phyloP scores from a whole-genome alignment of 2,329 filamentous ascomycete species.

The Acarospora socialis region DNA sequence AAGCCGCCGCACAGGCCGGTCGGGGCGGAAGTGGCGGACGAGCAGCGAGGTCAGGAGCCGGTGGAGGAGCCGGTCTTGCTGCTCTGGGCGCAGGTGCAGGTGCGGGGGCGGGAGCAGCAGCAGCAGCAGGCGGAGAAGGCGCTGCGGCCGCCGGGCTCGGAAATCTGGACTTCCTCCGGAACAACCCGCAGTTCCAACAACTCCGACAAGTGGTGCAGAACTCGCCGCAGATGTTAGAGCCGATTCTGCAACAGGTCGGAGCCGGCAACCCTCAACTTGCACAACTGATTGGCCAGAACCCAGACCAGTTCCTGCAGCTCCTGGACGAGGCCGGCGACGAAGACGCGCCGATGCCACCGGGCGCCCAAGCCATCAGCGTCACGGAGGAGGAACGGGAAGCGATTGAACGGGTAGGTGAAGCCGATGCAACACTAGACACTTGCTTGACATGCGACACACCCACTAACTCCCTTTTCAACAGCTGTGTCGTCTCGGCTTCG shows the following conservation, averaged over 20 bases:
- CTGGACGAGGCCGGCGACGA: slow-evolving; percentile 71
- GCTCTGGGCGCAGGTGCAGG: slow-evolving; percentile 29
- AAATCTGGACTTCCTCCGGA: slow-evolving; percentile 83
- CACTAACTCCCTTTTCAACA: slow-evolving; percentile 29
- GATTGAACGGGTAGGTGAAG: slow-evolving; percentile 67
- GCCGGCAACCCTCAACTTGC: slow-evolving; percentile 91
- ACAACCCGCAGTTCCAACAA: slow-evolving; percentile 96
- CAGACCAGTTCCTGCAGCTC: slow-evolving; percentile 82
- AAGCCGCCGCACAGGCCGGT: slow-evolving; percentile 70
- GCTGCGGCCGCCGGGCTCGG: slow-evolving; percentile 46
- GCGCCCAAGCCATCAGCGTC: slow-evolving; percentile 76
- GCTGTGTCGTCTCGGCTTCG: slow-evolving; percentile 87
- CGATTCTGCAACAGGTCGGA: slow-evolving; percentile 89
- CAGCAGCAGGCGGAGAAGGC: slow-evolving; percentile 35
- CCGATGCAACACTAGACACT: slow-evolving; percentile 3
- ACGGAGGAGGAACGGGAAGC: slow-evolving; percentile 94
- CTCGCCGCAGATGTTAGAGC: slow-evolving; percentile 95
- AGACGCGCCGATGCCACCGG: slow-evolving; percentile 58
- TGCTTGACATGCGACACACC: no score
- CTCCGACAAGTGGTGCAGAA: slow-evolving; percentile 93
- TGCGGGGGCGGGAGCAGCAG: slow-evolving; percentile 27
- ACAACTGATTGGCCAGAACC: slow-evolving; percentile 79
- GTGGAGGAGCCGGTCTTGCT: slow-evolving; percentile 24
- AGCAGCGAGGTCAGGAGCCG: slow-evolving; percentile 19
- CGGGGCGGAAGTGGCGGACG: slow-evolving; percentile 32